These are phyloP conservation scores for Penicillium turbatum DNA, from an alignment of 495 filamentous ascomycete genomes.

Conservation along the genomic window DNA sequence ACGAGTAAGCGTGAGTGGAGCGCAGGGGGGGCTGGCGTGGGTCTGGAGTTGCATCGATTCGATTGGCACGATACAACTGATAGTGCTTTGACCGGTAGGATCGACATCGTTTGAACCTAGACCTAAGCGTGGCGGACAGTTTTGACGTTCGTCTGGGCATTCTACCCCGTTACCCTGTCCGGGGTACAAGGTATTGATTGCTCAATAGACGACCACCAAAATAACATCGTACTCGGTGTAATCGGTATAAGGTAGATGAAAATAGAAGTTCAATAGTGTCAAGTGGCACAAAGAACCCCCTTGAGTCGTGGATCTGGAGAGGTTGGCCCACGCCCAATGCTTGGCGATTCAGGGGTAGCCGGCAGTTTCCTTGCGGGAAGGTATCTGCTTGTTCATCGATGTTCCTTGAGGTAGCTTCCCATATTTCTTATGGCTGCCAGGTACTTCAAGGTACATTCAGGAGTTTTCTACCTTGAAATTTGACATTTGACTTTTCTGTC, in stretches of 20 bases:
- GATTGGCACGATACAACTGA: slow-evolving; percentile 19
- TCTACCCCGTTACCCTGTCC: too few species aligned
- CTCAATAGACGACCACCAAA: too few species aligned
- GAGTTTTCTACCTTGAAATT: not conserved
- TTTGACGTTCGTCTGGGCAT: not conserved
- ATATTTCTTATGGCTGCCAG: not conserved
- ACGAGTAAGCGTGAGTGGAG: slow-evolving; percentile 18
- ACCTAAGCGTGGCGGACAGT: not conserved
- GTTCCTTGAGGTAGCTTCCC: not conserved
- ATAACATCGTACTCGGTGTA: not conserved
- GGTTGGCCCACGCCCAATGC: slow-evolving; percentile 5
- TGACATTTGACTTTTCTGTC: not conserved
- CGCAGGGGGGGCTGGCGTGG: slow-evolving; percentile 8
- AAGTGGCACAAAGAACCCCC: slow-evolving; percentile 12
- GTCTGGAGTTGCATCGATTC: slow-evolving; percentile 14
- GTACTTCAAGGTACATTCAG: not conserved
- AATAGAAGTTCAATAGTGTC: slow-evolving; percentile 27
- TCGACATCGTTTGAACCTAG: slow-evolving; percentile 16
- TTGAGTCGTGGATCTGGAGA: slow-evolving; percentile 25
- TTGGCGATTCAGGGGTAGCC: slow-evolving; percentile 20
- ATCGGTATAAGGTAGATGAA: not conserved
- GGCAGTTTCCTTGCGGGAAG: not conserved
- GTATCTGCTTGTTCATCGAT: not conserved
- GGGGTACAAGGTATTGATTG: too few species aligned
- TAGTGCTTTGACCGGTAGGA: slow-evolving; percentile 22